phyloP scores from a whole-genome alignment of 2,329 filamentous ascomycete genomes.

The Botryotinia calthae region DNA sequence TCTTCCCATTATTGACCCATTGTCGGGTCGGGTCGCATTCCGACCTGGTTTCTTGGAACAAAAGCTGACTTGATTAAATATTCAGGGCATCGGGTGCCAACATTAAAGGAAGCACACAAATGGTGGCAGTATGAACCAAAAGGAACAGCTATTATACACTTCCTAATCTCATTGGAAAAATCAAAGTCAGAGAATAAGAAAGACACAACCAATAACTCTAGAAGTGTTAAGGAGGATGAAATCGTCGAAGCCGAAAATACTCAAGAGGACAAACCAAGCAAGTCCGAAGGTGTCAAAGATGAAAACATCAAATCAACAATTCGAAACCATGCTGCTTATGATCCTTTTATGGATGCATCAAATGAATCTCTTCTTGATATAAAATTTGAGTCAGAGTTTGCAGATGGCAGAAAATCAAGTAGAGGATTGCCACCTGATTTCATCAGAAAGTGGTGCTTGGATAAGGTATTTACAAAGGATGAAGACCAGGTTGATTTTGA shows the following conservation, averaged over 20 bases:
- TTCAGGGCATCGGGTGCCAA: slow-evolving; percentile 31
- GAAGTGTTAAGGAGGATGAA: not conserved
- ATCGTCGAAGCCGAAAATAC: not conserved
- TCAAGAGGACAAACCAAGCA: not conserved
- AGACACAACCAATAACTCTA: not conserved
- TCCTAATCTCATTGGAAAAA: slow-evolving; percentile 27
- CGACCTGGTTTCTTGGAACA: not conserved
- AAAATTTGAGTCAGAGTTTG: slow-evolving; percentile 4
- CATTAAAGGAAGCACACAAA: slow-evolving; percentile 28
- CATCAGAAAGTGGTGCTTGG: slow-evolving; percentile 26
- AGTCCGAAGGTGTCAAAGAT: not conserved
- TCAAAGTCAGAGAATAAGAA: slow-evolving; percentile 17
- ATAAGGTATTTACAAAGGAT: slow-evolving; percentile 29
- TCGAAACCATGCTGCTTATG: slow-evolving; percentile 7
- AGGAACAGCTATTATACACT: slow-evolving; percentile 28
- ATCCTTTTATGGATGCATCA: slow-evolving; percentile 26
- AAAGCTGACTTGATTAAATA: not conserved
- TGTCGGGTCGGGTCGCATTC: too few relatives aligned
- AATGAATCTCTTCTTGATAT: slow-evolving; percentile 28
- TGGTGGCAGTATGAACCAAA: slow-evolving; percentile 33
- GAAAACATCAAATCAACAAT: slow-evolving; percentile 9
- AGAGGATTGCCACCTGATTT: slow-evolving; percentile 27
- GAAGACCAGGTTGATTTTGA: slow-evolving; percentile 28
- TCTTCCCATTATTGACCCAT: not conserved
- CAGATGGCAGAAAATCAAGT: not conserved